phyloP scores from a whole-genome alignment of 805 yeast genomes.

The Pichia sporocuriosa region DNA sequence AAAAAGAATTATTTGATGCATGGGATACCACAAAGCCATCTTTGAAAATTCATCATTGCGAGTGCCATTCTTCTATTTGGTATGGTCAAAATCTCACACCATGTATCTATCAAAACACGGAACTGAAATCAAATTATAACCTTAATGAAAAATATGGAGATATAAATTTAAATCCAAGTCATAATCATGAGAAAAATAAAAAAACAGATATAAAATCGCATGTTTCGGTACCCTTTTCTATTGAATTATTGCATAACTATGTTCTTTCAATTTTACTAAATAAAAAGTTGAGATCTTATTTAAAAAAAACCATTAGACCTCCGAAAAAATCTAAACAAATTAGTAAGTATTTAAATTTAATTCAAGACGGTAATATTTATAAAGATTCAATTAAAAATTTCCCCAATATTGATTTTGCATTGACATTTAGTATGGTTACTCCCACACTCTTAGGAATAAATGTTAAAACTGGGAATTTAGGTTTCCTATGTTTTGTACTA shows the following conservation, averaged over 20 bases:
- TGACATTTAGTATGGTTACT: slow-evolving; percentile 6
- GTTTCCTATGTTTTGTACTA: background rate
- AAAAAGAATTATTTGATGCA: background rate
- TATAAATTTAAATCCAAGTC: too few species aligned
- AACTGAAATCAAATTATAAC: too few species aligned
- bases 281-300: slow-evolving; percentile 5
- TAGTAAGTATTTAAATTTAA: background rate
- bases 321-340: slow-evolving; percentile 2
- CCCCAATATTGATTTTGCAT: slow-evolving; percentile 6
- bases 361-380: slow-evolving; percentile 7
- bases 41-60: background rate
- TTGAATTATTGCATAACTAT: slow-evolving; percentile 6
- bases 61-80: background rate
- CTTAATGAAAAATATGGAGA: too few species aligned
- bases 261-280: slow-evolving; percentile 6
- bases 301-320: slow-evolving; percentile 4
- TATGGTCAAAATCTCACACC: background rate
- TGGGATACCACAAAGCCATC: slow-evolving; percentile 2
- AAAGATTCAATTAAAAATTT: background rate
- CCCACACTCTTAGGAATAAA: background rate
- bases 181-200: too few species aligned
- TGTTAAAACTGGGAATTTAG: background rate
- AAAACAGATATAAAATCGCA: background rate
- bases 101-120: too few species aligned
- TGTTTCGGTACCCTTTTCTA: background rate